These are phyloP conservation scores for Lentinula lateritia DNA, from an alignment of 768 basidiomycete genomes.

Conservation along the genomic window DNA sequence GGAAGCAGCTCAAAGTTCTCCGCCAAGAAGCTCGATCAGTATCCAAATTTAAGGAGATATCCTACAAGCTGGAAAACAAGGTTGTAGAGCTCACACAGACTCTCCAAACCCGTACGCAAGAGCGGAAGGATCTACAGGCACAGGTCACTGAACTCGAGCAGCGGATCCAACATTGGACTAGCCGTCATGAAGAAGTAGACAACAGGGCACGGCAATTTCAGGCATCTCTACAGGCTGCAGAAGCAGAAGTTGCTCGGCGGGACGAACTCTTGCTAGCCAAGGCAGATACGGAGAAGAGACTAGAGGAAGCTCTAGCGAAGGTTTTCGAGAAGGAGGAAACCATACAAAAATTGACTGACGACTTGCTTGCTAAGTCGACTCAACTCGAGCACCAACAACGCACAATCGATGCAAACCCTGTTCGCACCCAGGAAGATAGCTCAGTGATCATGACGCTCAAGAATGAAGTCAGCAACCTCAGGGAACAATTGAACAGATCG, in stretches of 20 bases:
- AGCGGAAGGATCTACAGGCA: constrained; percentile 83
- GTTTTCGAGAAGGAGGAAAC: constrained; percentile 78
- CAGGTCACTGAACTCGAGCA: constrained; percentile 76
- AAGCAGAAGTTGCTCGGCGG: constrained; percentile 64
- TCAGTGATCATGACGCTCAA: constrained; percentile 86
- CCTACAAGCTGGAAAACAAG: constrained; percentile 97
- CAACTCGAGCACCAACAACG: constrained; percentile 77
- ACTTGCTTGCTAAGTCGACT: constrained; percentile 64
- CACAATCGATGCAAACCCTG: constrained; percentile 56
- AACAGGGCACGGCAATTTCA: constrained; percentile 68
- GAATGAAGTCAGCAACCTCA: constrained; percentile 85
- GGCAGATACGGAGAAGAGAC: constrained; percentile 68
- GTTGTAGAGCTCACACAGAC: constrained; percentile 96
- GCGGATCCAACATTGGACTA: constrained; percentile 80
- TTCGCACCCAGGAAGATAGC: constrained; percentile 73
- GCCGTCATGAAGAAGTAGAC: constrained; percentile 85
- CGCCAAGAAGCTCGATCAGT: constrained; percentile 93
- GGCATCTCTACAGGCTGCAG: constrained; percentile 59
- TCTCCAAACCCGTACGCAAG: constrained; percentile 83
- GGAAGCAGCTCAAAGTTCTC: constrained; percentile 77
- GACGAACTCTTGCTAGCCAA: constrained; percentile 75
- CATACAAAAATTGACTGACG: constrained; percentile 77
- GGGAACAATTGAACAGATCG: constrained; percentile 94
- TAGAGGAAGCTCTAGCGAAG: constrained; percentile 74
- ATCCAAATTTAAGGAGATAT: constrained; percentile 97